Evolutionary conservation across 179 eudicot species (phyloP), one percentile per base, ranked within the genome.

Genomic region (Patellifolia procumbens): DNA sequence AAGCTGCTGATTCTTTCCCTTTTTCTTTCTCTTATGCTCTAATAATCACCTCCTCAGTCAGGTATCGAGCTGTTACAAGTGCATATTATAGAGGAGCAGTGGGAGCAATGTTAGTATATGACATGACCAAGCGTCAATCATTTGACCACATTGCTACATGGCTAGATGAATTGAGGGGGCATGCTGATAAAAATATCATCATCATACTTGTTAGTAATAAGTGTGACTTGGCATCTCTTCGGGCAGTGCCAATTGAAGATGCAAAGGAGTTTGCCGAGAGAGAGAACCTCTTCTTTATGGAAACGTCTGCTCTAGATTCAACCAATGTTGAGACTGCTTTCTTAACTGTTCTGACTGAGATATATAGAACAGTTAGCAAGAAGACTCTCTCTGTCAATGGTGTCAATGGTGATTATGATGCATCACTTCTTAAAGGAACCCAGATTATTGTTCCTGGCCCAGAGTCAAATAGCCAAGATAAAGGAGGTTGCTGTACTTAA

Each of bases 81-180:
- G 86, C 86, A 32, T 84, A 84, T 62, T 84, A 84, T 70, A 78
- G 86, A 84, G 86, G 86, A 5, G 86, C 86, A 49, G 84, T 84
- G 7, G 86, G 86, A 29, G 86, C 86, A 24, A 81, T 84, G 84
- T 42, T 84, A 68, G 86, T 84, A n/a, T 84, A 81, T 15, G 86
- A 84, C 69, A 84, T 84, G 76, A 84, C 86, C 35, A 84, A 84
- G 76, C 82, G 80, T 29, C 86, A 84, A 68, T 64, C 84, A 11
- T 84, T 84, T 5, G 86, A 84, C 68, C 84, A 84, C 73, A 75
- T 84, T 0, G 80, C 82, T 3, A 71, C 81, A 35, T 84, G 87
- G 87, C 84, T 81, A 1, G 82, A 79, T 1, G 87, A 84, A 37
- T 43, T 84, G 31, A 73, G 84, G 42, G 80, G 74, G 22, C 84